Base-by-base conservation (phyloP, 352 stramenopile species). In the Aphanomyces astaci region DNA sequence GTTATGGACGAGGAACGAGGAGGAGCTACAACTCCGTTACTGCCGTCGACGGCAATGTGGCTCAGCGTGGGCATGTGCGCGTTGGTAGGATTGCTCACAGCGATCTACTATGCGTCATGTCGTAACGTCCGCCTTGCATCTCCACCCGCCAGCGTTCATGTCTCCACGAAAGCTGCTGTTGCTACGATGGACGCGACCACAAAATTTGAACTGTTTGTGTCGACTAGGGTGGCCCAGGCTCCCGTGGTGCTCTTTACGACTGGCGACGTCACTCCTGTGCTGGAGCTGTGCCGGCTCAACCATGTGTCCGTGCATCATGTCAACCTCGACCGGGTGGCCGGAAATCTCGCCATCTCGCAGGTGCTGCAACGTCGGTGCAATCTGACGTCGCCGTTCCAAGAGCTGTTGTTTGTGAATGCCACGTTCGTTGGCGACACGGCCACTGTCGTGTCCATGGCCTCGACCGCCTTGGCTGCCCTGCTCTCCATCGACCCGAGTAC, bases 191-290 rank as follows among this genome's bases (percentile, higher is more conserved):
- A 7, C 7, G 36, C 30, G 22, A 22, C 30, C n/a, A 46, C 62
- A 25, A 68, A 68, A 27, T 59, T 33, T 33, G 48, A 68, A 24
- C 33, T 33, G 40, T 68, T 68, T 45, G 48, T 68, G 4, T 17
- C n/a, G 43, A 25, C 48, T 4, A 13, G 24, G 25, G 22, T 45
- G 3, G 22, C 1, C 22, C 39, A 51, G 17, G 17, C 28, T 4
- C 62, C 48, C 2, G 28, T 43, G 17, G 62, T 68, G 7, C 43
- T 68, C 11, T 68, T 68, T 27, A 60, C 62, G 4, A 45, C 28
- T 9, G 33, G 10, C n/a, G 24, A 13, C 2, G 62, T 40, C 27
- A 59, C 51, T n/a, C 54, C 54, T 17, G 28, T 68, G 4, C 33
- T 60, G 7, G n/a, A 36, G 17, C 33, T 68, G 32, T 49, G 49